Conservation (phyloP, 2,329 filamentous ascomycete species). For the Calycina marina region DNA sequence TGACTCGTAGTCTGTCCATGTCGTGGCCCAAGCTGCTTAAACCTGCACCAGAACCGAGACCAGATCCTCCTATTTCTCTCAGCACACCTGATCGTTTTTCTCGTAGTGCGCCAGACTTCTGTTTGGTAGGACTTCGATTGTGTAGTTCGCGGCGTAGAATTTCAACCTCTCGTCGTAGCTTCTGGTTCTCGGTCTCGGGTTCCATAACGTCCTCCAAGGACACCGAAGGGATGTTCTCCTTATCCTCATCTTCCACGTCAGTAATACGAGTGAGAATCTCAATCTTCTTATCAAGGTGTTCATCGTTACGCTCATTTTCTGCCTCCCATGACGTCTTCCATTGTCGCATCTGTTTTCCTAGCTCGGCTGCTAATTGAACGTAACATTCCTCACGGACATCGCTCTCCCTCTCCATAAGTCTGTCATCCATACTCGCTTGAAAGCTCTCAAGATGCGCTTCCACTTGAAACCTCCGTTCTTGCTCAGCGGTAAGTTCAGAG, state of each 20-base stretch:
- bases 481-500: constrained; percentile 54
- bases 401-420: constrained; percentile 56
- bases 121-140: constrained; percentile 30
- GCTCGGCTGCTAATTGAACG: constrained; percentile 65
- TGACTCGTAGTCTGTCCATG: constrained; percentile 7
- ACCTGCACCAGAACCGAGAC: constrained; percentile 4
- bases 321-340: constrained; percentile 69
- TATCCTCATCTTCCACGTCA: constrained; percentile 32
- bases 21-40: constrained; percentile 2
- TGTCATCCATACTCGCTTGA: constrained; percentile 35
- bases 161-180: constrained; percentile 48
- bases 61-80: constrained; percentile 1
- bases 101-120: background rate
- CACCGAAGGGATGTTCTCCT: constrained; percentile 36
- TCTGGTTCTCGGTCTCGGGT: constrained; percentile 56
- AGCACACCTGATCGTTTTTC: background rate
- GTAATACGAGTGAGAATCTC: constrained; percentile 50
- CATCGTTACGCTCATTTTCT: constrained; percentile 67
- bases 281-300: constrained; percentile 78
- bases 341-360: constrained; percentile 61
- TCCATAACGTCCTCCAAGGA: constrained; percentile 35
- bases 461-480: constrained; percentile 51
- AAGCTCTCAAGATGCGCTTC: constrained; percentile 55
- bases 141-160: constrained; percentile 49
- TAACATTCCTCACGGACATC: constrained; percentile 82